Percentiles rank a stretch among this genome's conserved stretches.
These are phyloP conservation scores for Westerdykella sp. DNA, from an alignment of 2,329 filamentous ascomycete species.

Conservation along the genomic window DNA sequence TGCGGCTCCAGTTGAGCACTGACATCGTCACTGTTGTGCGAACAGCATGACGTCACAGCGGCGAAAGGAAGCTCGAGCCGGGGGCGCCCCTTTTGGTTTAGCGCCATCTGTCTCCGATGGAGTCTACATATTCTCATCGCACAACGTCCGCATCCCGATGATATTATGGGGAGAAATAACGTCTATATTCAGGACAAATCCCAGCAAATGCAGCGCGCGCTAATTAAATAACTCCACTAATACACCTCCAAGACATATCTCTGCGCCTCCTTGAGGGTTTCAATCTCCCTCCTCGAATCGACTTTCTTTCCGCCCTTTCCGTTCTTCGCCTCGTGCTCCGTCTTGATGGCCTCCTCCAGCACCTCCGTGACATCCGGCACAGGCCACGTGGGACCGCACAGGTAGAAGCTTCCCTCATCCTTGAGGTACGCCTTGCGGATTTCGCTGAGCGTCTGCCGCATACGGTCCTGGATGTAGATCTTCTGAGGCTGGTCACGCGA, in stretches of 20 bases:
- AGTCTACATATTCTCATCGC: no score
- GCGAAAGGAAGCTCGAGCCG: no score
- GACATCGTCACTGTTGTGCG: no score
- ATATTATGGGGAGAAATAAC: no score
- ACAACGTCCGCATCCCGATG: no score
- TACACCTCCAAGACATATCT: slow-evolving; percentile 97
- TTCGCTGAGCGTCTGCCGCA: slow-evolving; percentile 78
- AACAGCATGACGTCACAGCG: no score
- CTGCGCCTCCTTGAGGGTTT: slow-evolving; percentile 89
- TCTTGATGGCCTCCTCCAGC: slow-evolving; percentile 81
- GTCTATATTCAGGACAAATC: no score
- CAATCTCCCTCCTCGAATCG: slow-evolving; percentile 84
- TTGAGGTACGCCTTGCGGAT: slow-evolving; percentile 82
- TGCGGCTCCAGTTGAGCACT: not conserved
- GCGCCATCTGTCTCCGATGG: no score
- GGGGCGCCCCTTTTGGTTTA: no score
- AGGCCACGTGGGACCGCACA: slow-evolving; percentile 97
- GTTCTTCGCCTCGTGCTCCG: slow-evolving; percentile 59
- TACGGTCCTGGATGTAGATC: slow-evolving; percentile 98
- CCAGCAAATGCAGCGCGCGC: no score
- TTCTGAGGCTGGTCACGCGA: slow-evolving; percentile 95
- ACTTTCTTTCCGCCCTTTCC: slow-evolving; percentile 58
- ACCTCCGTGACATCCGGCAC: slow-evolving; percentile 95
- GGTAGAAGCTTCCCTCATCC: slow-evolving; percentile 88
- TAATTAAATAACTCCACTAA: slow-evolving; percentile 42